phyloP scores from a whole-genome alignment of 176 grass and related monocot species.

The Canna indica region DNA sequence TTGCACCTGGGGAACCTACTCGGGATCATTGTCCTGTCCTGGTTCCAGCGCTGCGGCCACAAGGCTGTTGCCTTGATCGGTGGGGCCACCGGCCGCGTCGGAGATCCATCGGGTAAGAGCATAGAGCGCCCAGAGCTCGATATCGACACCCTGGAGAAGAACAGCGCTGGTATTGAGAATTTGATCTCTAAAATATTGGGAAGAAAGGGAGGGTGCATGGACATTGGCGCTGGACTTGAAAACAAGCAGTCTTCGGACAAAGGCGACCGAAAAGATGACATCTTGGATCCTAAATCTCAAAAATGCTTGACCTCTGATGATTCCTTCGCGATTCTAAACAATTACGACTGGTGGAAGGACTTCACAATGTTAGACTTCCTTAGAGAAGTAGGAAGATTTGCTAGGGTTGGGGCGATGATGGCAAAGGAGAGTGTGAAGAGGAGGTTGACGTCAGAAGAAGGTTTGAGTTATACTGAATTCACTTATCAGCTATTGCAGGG shows the following conservation, averaged over 20 bases:
- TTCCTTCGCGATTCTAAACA: conserved; percentile 70
- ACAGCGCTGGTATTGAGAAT: conserved; percentile 48
- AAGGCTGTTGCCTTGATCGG: conserved; percentile 60
- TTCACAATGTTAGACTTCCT: conserved; percentile 83
- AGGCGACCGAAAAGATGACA: conserved; percentile 11
- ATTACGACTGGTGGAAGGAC: conserved; percentile 96
- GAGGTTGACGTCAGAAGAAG: conserved; percentile 62
- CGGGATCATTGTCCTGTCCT: conserved; percentile 73
- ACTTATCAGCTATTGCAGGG: conserved; percentile 92
- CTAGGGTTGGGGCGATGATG: conserved; percentile 75
- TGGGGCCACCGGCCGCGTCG: conserved; percentile 72
- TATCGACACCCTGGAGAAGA: conserved; percentile 34
- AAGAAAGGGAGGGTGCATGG: neutral
- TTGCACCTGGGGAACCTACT: conserved; percentile 86
- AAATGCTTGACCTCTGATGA: conserved; percentile 20
- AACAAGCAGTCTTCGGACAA: conserved; percentile 5
- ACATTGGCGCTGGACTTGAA: neutral
- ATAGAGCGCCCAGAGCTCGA: conserved; percentile 71
- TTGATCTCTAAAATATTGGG: conserved; percentile 40
- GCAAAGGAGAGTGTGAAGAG: conserved; percentile 95
- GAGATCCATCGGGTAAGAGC: conserved; percentile 80
- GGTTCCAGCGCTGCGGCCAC: conserved; percentile 87
- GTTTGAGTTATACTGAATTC: conserved; percentile 96
- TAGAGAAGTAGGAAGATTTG: conserved; percentile 69
- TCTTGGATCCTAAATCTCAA: neutral